Base-by-base conservation (phyloP, 805 yeast species). In the Pichia californica region DNA sequence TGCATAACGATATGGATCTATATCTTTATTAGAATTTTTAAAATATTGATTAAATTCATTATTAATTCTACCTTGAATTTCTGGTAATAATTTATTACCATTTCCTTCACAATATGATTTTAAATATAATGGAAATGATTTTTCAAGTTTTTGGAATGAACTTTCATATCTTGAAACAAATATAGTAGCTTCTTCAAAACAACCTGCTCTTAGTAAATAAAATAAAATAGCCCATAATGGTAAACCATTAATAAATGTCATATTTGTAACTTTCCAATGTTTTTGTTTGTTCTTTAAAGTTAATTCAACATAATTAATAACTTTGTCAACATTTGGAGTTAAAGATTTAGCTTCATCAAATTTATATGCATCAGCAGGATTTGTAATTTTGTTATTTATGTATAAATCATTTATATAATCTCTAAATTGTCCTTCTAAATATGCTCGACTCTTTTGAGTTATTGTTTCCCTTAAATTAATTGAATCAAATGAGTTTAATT, bases 211-310 rank as follows among this genome's bases (percentile, higher is more conserved):
- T 40, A 93, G 61, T 48, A 91, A 68, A 62, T 86, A 91, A 59
- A 83, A 93, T 10, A 93, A 65, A 31, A 88, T 66, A 0, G 96
- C 96, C 99, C 99, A 91, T n/a, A 93, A 76, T 9, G 98, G 98
- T 1, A 76, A 69, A 15, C 88, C 88, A 62, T 91, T 89, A 20
- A 88, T 80, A 43, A 82, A 66, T 32, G 82, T 72, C 38, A 84
- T 54, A 47, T 75, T 74, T n/a, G 70, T 67, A 30, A 72, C 53
- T 43, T 70, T 71, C 81, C 83, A 73, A 27, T 68, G 63, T 18
- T 56, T 52, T 40, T 45, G 46, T 29, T 53, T 57, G 76, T 78
- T 53, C 38, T 60, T 47, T 61, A 64, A 57, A 63, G 76, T 54
- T 61, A 66, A 44, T 46, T 78, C 71, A 55, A 77, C 61, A 56